Evolutionary conservation across 306 rosid species (phyloP).

Genomic region (Acacia confusa): DNA sequence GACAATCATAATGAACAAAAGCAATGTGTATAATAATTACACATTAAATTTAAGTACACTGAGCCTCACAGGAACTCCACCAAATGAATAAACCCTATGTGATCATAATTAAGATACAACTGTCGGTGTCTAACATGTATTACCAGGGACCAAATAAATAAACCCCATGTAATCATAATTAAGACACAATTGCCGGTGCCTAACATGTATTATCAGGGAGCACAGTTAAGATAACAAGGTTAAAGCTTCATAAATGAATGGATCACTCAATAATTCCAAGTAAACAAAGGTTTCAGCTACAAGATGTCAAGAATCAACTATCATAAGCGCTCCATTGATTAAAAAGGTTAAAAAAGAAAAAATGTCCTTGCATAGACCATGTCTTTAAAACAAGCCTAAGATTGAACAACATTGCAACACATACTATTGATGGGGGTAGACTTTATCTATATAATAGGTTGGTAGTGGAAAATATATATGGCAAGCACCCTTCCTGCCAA

Average conservation of each 20-base stretch:
- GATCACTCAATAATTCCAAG: background rate
- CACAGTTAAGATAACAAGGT: slow-evolving; percentile 1
- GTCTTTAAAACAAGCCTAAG: background rate
- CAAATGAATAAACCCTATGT: background rate
- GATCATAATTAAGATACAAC: background rate
- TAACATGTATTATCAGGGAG: background rate
- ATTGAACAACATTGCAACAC: background rate
- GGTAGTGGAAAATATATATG: background rate
- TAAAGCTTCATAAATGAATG: slow-evolving; percentile 9
- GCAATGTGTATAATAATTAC: background rate
- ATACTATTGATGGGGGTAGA: background rate
- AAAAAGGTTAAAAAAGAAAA: too few relatives aligned
- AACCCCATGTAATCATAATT: background rate
- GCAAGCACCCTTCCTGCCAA: background rate
- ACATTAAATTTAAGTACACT: background rate
- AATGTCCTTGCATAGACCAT: background rate
- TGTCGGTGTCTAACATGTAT: background rate
- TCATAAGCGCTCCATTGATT: background rate
- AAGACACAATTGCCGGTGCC: background rate
- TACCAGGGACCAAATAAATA: background rate
- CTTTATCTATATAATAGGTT: background rate
- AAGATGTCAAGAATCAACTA: background rate
- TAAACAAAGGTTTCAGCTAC: slow-evolving; percentile 2
- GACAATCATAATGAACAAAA: background rate
- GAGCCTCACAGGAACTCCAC: slow-evolving; percentile 6